Percentiles rank a stretch among this genome's conserved stretches.
These are phyloP conservation scores for Diospyros kaki DNA, from an alignment of 148 eudicot genomes.

Conservation along the genomic window DNA sequence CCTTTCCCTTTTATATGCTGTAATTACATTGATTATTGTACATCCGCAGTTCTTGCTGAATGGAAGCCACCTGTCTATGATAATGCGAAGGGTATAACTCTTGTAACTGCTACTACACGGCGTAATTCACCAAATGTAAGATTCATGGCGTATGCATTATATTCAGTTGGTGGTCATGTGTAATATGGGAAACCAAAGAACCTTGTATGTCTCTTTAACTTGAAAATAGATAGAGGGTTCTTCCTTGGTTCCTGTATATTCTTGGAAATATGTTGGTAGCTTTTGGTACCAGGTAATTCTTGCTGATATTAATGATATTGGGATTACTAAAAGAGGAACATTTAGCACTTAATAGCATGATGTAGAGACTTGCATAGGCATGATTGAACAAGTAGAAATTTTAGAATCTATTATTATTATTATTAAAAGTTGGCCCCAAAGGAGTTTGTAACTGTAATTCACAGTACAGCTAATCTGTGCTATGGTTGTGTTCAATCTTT, in stretches of 20 bases:
- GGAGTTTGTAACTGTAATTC: background rate
- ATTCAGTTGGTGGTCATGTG: background rate
- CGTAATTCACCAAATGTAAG: conserved; percentile 98
- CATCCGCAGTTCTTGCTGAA: conserved; percentile 83
- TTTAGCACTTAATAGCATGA: no score
- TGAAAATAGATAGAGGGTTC: background rate
- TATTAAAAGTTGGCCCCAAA: background rate
- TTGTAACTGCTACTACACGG: conserved; percentile 91
- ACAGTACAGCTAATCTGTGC: background rate
- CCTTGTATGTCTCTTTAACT: background rate
- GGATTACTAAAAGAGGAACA: no score
- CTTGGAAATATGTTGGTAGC: background rate
- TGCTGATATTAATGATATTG: background rate
- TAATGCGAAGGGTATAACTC: conserved; percentile 76
- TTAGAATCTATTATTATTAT: background rate
- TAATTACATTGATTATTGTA: background rate
- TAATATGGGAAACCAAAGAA: background rate
- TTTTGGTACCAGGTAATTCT: background rate
- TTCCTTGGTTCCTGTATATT: background rate
- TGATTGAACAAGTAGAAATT: background rate
- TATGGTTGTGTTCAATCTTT: background rate
- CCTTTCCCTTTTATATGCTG: background rate
- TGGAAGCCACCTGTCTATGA: conserved; percentile 99
- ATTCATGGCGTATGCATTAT: conserved; percentile 11
- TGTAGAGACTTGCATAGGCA: background rate